Conservation (phyloP, 352 stramenopile genomes). For the Globisporangium takayamanum region DNA sequence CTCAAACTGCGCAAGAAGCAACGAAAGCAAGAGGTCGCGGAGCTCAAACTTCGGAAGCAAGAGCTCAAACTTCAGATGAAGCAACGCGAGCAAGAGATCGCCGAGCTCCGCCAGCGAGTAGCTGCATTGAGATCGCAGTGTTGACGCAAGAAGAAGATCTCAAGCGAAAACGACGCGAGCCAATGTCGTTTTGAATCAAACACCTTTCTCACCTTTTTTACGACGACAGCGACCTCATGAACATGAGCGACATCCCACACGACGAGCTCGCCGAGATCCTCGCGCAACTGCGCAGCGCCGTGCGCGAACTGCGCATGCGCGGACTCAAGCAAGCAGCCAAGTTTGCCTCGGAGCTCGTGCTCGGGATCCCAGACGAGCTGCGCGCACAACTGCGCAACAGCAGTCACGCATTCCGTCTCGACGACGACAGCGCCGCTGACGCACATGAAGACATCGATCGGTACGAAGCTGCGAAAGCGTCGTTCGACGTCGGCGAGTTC, state of each 20-base stretch:
- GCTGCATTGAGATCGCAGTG: not conserved
- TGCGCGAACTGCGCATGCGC: conserved; percentile 40
- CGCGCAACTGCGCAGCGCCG: conserved; percentile 41
- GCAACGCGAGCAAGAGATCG: no score
- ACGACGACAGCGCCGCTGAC: not conserved
- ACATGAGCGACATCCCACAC: conserved; percentile 7
- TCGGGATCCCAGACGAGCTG: conserved; percentile 48
- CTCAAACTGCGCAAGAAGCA: no score
- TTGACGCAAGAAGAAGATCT: no score
- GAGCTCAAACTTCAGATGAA: not conserved
- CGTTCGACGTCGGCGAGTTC: conserved; percentile 70
- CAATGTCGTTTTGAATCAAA: no score
- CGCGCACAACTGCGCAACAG: conserved; percentile 24
- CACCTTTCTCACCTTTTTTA: not conserved
- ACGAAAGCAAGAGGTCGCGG: no score
- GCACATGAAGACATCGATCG: conserved; percentile 17
- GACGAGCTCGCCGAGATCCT: conserved; percentile 26
- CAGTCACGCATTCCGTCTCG: not conserved
- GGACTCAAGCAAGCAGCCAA: conserved; percentile 63
- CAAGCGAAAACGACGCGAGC: no score
- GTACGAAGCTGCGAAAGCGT: conserved; percentile 61
- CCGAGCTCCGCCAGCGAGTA: no score
- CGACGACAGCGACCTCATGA: not conserved
- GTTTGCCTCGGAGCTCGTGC: conserved; percentile 69
- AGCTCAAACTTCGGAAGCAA: not conserved